Percentiles rank a stretch among this genome's conserved stretches.
Evolutionary conservation across 2,329 filamentous ascomycete genomes (phyloP).

Genomic region (Neospermospora avenae): DNA sequence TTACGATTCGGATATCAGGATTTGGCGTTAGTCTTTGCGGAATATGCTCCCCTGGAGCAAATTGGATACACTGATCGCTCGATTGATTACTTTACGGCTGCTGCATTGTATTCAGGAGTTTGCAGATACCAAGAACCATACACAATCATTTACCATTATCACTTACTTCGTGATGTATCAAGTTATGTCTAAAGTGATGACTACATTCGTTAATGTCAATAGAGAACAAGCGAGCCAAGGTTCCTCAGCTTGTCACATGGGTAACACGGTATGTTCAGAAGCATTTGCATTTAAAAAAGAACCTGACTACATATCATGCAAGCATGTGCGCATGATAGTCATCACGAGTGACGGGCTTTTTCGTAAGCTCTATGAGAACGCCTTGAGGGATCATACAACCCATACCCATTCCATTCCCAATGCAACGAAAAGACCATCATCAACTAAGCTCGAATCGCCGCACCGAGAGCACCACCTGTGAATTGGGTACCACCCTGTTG

Average conservation of each 20-base stretch:
- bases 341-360: slow-evolving; percentile 28
- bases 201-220: too few relatives aligned
- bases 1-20: slow-evolving; percentile 1
- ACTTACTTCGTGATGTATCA: background rate
- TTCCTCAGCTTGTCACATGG: too few relatives aligned
- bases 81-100: background rate
- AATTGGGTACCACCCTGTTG: slow-evolving; percentile 75
- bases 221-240: too few relatives aligned
- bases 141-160: background rate
- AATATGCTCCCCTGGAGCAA: background rate
- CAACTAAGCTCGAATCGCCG: slow-evolving; percentile 57
- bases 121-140: slow-evolving; percentile 10
- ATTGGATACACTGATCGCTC: background rate
- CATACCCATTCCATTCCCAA: slow-evolving; percentile 25
- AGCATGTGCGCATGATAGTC: slow-evolving; percentile 5
- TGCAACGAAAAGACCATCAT: slow-evolving; percentile 32
- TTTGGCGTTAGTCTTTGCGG: slow-evolving; percentile 7
- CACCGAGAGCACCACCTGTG: slow-evolving; percentile 75
- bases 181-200: too few relatives aligned
- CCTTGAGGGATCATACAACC: slow-evolving; percentile 31
- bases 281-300: slow-evolving; percentile 7
- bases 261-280: too few relatives aligned
- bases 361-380: slow-evolving; percentile 35
- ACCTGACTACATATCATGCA: slow-evolving; percentile 4
- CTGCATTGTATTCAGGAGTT: slow-evolving; percentile 17